phyloP scores from a whole-genome alignment of 2,329 filamentous ascomycete species.

The Emmonsiellopsis sp. region DNA sequence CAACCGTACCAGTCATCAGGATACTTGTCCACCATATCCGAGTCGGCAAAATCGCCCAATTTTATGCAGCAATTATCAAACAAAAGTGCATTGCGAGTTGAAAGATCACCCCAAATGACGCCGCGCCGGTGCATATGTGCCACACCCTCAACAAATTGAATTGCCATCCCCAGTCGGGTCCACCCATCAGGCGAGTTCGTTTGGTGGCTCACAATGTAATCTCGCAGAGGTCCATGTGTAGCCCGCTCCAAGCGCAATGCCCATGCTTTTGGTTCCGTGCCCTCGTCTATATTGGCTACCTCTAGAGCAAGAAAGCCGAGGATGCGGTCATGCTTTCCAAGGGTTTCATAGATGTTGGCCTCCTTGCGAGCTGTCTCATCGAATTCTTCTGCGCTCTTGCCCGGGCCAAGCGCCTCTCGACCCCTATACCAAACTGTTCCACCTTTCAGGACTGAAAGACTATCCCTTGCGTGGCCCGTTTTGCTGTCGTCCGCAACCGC shows the following conservation, averaged over 20 bases:
- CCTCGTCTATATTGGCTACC: neutral
- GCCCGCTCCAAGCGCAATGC: constrained; percentile 6
- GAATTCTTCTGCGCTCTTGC: constrained; percentile 5
- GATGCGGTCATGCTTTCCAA: constrained; percentile 6
- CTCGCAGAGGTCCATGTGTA: constrained; percentile 1
- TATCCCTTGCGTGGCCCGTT: constrained; percentile 3
- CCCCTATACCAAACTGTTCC: constrained; percentile 7
- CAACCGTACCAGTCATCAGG: constrained; percentile 6
- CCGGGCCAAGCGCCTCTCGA: constrained; percentile 6
- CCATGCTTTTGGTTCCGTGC: constrained; percentile 4
- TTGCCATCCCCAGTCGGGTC: constrained; percentile 3
- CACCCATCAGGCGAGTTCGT: neutral
- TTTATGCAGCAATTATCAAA: constrained; percentile 6
- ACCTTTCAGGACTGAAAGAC: constrained; percentile 5
- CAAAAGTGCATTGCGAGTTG: constrained; percentile 5
- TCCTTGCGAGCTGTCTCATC: constrained; percentile 4
- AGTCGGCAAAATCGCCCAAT: constrained; percentile 5
- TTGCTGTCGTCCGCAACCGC: constrained; percentile 3
- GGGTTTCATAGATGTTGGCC: constrained; percentile 5
- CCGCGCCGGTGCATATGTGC: neutral
- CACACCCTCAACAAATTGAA: constrained; percentile 5
- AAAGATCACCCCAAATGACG: constrained; percentile 6
- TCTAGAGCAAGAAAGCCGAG: constrained; percentile 5
- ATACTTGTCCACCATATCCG: constrained; percentile 2
- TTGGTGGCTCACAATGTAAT: constrained; percentile 3